These are phyloP conservation scores for Suillus fuscotomentosus DNA, from an alignment of 768 basidiomycete species.

Conservation along the genomic window DNA sequence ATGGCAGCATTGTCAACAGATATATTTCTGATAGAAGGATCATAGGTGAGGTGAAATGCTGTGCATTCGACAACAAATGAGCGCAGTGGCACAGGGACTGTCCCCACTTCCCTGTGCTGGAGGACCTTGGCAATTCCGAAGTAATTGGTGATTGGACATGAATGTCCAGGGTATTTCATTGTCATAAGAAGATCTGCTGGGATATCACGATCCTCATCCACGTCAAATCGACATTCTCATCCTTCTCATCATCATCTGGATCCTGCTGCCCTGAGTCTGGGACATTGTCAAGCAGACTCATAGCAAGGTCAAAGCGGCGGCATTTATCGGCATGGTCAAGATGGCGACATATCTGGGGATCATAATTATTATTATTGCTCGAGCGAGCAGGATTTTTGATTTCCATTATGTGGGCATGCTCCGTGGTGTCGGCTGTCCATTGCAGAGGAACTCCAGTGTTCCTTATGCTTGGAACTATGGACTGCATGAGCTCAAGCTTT, in stretches of 20 bases:
- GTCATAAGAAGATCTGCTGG: not conserved
- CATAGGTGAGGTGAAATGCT: constrained; percentile 25
- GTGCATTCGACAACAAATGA: constrained; percentile 13
- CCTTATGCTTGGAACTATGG: too few relatives aligned
- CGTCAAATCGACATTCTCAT: constrained; percentile 1
- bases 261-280: constrained; percentile 26
- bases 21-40: constrained; percentile 18
- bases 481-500: too few relatives aligned
- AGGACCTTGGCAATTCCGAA: not conserved
- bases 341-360: too few relatives aligned
- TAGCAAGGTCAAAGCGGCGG: not conserved
- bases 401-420: too few relatives aligned
- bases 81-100: constrained; percentile 11
- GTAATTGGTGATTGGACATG: not conserved
- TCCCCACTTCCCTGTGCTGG: not conserved
- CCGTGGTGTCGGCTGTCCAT: too few relatives aligned
- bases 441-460: too few relatives aligned
- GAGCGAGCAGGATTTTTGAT: too few relatives aligned
- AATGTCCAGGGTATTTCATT: not conserved
- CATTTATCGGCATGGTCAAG: too few relatives aligned
- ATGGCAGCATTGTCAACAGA: constrained; percentile 21
- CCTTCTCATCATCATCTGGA: constrained; percentile 11
- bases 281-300: not conserved
- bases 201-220: not conserved
- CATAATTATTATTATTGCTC: too few relatives aligned